phyloP scores from a whole-genome alignment of 2,329 filamentous ascomycete species.

The Diplodia corticola region DNA sequence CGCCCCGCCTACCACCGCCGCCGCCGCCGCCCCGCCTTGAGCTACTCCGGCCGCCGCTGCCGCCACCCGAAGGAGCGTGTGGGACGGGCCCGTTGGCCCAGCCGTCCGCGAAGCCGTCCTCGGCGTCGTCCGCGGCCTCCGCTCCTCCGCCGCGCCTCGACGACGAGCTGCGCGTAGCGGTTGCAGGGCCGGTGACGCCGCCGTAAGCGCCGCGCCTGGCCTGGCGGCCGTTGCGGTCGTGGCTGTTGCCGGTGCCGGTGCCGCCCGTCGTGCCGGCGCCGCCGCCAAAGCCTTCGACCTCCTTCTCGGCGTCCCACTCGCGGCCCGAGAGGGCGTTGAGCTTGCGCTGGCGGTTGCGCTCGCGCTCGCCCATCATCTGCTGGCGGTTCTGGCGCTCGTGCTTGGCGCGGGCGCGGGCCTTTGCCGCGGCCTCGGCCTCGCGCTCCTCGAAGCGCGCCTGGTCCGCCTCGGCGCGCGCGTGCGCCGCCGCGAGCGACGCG shows the following conservation, averaged over 20 bases:
- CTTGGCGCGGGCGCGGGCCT: slow-evolving; percentile 45
- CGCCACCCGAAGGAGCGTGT: slow-evolving; percentile 30
- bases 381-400: slow-evolving; percentile 53
- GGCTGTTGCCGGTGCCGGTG: no score
- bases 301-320: slow-evolving; percentile 65
- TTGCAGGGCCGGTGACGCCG: slow-evolving; percentile 40
- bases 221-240: slow-evolving; percentile 45
- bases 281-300: slow-evolving; percentile 55
- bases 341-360: slow-evolving; percentile 61
- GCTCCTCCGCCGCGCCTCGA: slow-evolving; percentile 35
- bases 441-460: slow-evolving; percentile 63
- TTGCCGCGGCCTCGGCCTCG: slow-evolving; percentile 59
- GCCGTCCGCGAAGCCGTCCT: background rate
- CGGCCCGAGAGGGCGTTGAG: slow-evolving; percentile 58
- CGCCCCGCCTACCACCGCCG: slow-evolving; percentile 2
- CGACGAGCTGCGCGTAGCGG: slow-evolving; percentile 30
- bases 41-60: slow-evolving; percentile 31
- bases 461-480: slow-evolving; percentile 68
- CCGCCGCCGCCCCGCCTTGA: background rate
- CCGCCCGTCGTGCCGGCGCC: slow-evolving; percentile 36
- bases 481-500: slow-evolving; percentile 58
- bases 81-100: slow-evolving; percentile 30
- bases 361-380: slow-evolving; percentile 63
- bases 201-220: slow-evolving; percentile 54
- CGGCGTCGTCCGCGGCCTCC: slow-evolving; percentile 31